Evolutionary conservation across 352 stramenopile genomes (phyloP).

Genomic region (Thraustochytrium striatum): DNA sequence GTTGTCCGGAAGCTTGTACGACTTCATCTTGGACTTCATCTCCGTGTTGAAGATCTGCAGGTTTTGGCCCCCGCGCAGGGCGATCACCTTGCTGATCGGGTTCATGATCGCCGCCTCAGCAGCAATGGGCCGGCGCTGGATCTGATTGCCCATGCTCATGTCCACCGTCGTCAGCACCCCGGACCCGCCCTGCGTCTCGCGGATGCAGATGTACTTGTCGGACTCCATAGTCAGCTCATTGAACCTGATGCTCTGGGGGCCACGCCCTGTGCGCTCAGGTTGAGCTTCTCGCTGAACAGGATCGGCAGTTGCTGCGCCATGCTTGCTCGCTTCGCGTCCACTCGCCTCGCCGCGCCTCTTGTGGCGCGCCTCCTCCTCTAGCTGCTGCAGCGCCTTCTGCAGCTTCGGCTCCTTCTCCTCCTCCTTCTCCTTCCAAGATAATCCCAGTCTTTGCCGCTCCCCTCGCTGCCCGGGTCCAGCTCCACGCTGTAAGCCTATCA

Average conservation of each 20-base stretch:
- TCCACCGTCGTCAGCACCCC: slow-evolving; percentile 72
- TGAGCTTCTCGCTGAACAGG: slow-evolving; percentile 41
- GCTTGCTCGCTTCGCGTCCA: slow-evolving; percentile 3
- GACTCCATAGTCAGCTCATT: slow-evolving; percentile 82
- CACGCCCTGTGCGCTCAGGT: slow-evolving; percentile 61
- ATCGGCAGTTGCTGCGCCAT: slow-evolving; percentile 37
- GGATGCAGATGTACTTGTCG: slow-evolving; percentile 86
- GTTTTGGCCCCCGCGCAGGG: slow-evolving; percentile 60
- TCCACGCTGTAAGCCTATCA: too few relatives aligned
- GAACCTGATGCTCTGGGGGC: slow-evolving; percentile 84
- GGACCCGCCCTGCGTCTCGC: slow-evolving; percentile 75
- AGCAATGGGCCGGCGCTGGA: slow-evolving; percentile 90
- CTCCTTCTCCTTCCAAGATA: too few relatives aligned
- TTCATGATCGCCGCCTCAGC: slow-evolving; percentile 99
- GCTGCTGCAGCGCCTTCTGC: too few relatives aligned
- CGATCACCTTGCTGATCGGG: slow-evolving; percentile 85
- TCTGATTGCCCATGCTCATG: slow-evolving; percentile 64
- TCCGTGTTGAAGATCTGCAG: slow-evolving; percentile 99
- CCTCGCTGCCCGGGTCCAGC: too few relatives aligned
- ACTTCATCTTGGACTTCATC: slow-evolving; percentile 97
- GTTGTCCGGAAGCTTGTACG: slow-evolving; percentile 77
- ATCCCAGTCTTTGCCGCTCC: too few relatives aligned
- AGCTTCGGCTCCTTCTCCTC: too few relatives aligned
- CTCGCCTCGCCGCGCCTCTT: too few relatives aligned
- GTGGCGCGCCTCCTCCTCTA: too few relatives aligned